Evolutionary conservation across 179 eudicot species (phyloP).

Genomic region (Beta lomatogona): DNA sequence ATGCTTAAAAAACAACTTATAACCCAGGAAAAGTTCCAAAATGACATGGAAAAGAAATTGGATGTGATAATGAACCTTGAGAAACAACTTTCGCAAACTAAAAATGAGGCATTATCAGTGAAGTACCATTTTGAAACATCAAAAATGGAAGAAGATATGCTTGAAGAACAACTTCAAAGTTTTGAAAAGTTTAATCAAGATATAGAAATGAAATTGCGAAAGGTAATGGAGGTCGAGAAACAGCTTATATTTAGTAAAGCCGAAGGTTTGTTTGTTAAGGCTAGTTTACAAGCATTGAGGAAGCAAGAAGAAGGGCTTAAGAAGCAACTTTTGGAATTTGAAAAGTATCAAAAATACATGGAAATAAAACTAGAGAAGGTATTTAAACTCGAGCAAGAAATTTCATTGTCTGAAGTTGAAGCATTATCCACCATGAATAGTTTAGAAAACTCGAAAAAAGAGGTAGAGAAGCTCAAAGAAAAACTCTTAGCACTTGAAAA

Average conservation of each 20-base stretch:
- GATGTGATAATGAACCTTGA: conserved; percentile 5
- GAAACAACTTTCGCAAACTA: background rate
- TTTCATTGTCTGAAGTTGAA: background rate
- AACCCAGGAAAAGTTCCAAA: background rate
- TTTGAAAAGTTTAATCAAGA: background rate
- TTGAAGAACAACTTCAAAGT: conserved; percentile 18
- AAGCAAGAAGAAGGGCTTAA: conserved; percentile 5
- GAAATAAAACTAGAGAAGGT: background rate
- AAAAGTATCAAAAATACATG: background rate
- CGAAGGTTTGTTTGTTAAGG: background rate
- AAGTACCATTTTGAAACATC: conserved; percentile 7
- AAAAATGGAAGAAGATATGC: background rate
- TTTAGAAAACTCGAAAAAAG: background rate
- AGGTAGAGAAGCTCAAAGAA: background rate
- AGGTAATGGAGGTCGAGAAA: conserved; percentile 7
- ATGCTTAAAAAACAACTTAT: conserved; percentile 16
- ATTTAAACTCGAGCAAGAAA: background rate
- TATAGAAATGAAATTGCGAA: conserved; percentile 8
- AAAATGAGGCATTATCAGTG: background rate
- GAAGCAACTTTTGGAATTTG: background rate
- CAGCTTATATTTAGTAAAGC: background rate
- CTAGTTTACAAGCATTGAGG: background rate
- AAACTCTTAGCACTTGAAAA: background rate
- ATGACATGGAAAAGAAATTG: conserved; percentile 12
- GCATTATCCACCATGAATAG: background rate